Base-by-base conservation (phyloP, 768 basidiomycete species). In the Panaeolus papilionaceus region DNA sequence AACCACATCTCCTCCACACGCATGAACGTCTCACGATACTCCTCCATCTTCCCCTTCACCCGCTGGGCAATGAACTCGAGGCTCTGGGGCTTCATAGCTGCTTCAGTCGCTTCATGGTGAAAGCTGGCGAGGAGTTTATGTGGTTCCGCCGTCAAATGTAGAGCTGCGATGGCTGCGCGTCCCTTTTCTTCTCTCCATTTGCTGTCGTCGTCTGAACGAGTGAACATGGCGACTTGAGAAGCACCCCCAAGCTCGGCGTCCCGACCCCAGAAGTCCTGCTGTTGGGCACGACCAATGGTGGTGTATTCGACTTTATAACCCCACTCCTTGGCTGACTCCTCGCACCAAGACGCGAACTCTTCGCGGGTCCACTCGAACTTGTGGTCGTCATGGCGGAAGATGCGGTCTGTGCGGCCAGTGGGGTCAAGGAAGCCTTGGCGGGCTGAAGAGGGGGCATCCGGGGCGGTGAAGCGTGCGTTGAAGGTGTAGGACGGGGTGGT, bases 401-500 rank as follows among this genome's bases (percentile, higher is more conserved):
- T 77, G 0, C 94, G 86, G 61, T 84, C 74, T 0, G 93, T 95
- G 18, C 92, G 86, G 14, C 83, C 81, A 0, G 94, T 95, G 2
- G 95, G 94, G 77, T 96, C 95, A 0, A 77, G 82, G 74, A 77
- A 88, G 0, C 92, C 94, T 26, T 77, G 73, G 14, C 85, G 83
- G 7, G 82, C 80, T 4, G 81, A 78, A 42, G 81, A 75, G 4
- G 79, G 78, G 0, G 78, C 75, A 42, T 79, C 81, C 0, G 91
- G 92, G 0, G 86, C 75, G 0, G 88, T 85, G 80, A 94, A 95
- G 1, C 89, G 87, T 20, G 82, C 84, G 70, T 95, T 96, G 82
- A 92, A 97, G 1, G 86, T 88, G 79, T 91, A 95, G 2, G 92
- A 93, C 0, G 94, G 95, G 0, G 95, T 97, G 0, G 95, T 96